Evolutionary conservation across 2,329 filamentous ascomycete species (phyloP).

Genomic region (Ophiocordyceps camponoti-saundersi): DNA sequence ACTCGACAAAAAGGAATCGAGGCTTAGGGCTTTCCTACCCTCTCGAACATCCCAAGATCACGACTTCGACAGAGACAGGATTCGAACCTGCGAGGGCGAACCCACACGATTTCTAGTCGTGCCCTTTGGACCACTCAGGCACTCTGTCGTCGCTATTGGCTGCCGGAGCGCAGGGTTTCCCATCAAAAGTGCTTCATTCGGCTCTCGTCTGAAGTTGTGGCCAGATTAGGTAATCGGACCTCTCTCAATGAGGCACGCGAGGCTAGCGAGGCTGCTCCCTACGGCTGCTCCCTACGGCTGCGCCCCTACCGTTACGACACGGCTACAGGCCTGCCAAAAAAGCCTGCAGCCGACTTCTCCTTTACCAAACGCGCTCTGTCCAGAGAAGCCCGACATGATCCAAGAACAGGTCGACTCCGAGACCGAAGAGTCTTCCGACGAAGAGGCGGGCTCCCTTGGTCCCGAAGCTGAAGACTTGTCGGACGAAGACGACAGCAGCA

Average conservation of each 20-base stretch:
- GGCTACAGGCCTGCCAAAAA: too few species aligned
- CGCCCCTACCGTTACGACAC: too few species aligned
- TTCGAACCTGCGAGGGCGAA: conserved; percentile 5
- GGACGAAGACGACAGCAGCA: neutral
- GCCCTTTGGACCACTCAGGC: conserved; percentile 5
- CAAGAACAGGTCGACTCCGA: neutral
- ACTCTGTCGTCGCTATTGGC: conserved; percentile 2
- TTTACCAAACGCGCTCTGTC: too few species aligned
- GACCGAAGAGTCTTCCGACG: too few species aligned
- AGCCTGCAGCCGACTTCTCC: too few species aligned
- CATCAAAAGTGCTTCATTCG: neutral
- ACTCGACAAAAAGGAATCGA: neutral
- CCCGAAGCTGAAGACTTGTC: too few species aligned
- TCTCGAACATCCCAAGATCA: too few species aligned
- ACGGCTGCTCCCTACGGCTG: too few species aligned
- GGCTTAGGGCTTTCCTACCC: too few species aligned
- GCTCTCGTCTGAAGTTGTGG: neutral
- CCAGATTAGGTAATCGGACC: neutral
- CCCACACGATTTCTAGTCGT: conserved; percentile 6
- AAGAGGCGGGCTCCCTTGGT: too few species aligned
- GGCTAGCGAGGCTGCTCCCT: too few species aligned
- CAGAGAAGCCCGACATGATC: neutral
- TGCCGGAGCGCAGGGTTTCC: neutral
- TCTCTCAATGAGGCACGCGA: too few species aligned
- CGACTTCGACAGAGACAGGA: conserved; percentile 3